These are phyloP conservation scores for Marasmius fiardii DNA, from an alignment of 1,284 basidiomycete genomes.

Conservation along the genomic window DNA sequence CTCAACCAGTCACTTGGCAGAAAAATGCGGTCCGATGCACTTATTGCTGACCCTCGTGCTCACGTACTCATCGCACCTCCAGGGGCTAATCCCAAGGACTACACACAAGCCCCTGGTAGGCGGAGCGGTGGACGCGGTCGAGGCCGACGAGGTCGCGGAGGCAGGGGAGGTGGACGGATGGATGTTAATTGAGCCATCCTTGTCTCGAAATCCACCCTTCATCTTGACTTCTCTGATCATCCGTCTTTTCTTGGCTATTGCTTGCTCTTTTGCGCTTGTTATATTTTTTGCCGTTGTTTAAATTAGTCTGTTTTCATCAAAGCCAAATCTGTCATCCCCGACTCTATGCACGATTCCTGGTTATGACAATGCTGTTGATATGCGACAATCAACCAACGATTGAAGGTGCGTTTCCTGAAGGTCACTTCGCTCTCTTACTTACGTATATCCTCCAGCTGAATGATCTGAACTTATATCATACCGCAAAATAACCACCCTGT, in stretches of 20 bases:
- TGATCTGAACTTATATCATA: too few species aligned
- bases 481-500: too few species aligned
- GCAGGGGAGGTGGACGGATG: conserved; percentile 36
- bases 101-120: conserved; percentile 35
- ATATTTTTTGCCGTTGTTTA: background rate
- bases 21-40: conserved; percentile 82
- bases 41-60: conserved; percentile 66
- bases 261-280: too few species aligned
- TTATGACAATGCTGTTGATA: too few species aligned
- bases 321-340: background rate
- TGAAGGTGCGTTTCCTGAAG: too few species aligned
- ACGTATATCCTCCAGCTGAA: too few species aligned
- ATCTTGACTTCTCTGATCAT: background rate
- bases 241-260: background rate
- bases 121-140: conserved; percentile 29
- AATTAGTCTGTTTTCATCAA: background rate
- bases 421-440: too few species aligned
- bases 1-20: conserved; percentile 34
- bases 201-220: background rate
- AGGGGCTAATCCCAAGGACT: conserved; percentile 56
- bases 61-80: conserved; percentile 69
- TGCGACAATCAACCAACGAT: too few species aligned
- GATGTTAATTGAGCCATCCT: conserved; percentile 30
- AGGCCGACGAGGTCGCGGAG: conserved; percentile 31
- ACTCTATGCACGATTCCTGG: too few species aligned